phyloP scores from a whole-genome alignment of 2,329 filamentous ascomycete genomes.

The Teratosphaeria destructans region DNA sequence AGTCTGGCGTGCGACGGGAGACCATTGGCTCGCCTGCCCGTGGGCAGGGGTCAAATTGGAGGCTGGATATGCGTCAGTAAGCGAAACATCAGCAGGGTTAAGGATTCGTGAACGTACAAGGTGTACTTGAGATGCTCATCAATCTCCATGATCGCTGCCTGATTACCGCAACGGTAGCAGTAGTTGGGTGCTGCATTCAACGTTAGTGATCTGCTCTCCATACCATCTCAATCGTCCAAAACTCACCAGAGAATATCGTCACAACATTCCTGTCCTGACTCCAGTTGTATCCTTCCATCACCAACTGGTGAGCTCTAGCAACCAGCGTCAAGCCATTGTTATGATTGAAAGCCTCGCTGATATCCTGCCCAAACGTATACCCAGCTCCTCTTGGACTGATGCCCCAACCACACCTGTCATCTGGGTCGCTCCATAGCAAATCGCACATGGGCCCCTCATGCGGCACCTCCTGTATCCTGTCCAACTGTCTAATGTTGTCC shows the following conservation, averaged over 20 bases:
- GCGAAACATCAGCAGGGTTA: constrained; percentile 8
- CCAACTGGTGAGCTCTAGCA: constrained; percentile 90
- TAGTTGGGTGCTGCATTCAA: constrained; percentile 50
- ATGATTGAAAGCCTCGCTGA: constrained; percentile 97
- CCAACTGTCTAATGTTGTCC: constrained; percentile 88
- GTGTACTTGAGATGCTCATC: constrained; percentile 99
- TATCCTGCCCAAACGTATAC: constrained; percentile 72
- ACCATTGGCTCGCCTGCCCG: constrained; percentile 98
- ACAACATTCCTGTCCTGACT: constrained; percentile 97
- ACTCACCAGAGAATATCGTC: constrained; percentile 88
- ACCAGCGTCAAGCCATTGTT: constrained; percentile 96
- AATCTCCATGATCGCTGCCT: constrained; percentile 99
- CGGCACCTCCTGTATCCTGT: constrained; percentile 95
- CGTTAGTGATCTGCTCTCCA: constrained; percentile 10
- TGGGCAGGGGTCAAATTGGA: constrained; percentile 98
- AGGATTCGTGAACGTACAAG: constrained; percentile 57
- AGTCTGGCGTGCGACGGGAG: constrained; percentile 86
- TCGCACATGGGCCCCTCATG: constrained; percentile 99
- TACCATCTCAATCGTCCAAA: constrained; percentile 9
- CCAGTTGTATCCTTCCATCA: constrained; percentile 99
- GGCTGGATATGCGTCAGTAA: constrained; percentile 43
- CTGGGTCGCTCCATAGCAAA: constrained; percentile 93
- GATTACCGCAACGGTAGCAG: constrained; percentile 98
- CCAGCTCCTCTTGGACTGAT: constrained; percentile 57
- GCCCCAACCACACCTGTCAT: constrained; percentile 71